Percentiles rank a stretch among this genome's conserved stretches.
Conservation (phyloP, 768 basidiomycete genomes). For the Lactarius hengduanensis region DNA sequence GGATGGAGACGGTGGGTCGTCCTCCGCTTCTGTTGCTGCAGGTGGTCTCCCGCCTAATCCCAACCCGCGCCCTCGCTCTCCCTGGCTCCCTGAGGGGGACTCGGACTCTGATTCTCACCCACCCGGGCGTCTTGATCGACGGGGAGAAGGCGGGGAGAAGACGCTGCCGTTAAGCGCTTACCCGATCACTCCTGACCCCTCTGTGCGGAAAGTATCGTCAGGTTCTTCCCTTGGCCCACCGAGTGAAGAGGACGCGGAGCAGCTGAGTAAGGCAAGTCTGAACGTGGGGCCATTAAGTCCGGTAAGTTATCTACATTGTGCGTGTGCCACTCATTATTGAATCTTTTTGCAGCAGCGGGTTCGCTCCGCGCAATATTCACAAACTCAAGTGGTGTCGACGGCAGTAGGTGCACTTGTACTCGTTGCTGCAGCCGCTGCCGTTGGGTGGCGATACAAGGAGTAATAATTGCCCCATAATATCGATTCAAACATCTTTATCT, state of each 20-base stretch:
- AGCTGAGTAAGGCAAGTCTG: slow-evolving; percentile 13
- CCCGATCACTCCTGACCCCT: slow-evolving; percentile 29
- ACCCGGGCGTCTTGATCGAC: slow-evolving; percentile 22
- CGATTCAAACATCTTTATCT: slow-evolving; percentile 17
- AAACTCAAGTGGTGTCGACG: slow-evolving; percentile 25
- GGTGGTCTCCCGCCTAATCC: slow-evolving; percentile 25
- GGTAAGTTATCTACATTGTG: slow-evolving; percentile 2
- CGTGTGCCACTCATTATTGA: neutral
- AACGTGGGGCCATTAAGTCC: slow-evolving; percentile 13
- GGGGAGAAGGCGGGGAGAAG: slow-evolving; percentile 22
- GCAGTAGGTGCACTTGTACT: slow-evolving; percentile 29
- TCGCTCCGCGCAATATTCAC: slow-evolving; percentile 16
- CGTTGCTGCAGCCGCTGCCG: slow-evolving; percentile 29
- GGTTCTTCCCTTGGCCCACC: slow-evolving; percentile 23
- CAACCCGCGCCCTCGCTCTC: slow-evolving; percentile 26
- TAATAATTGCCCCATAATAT: slow-evolving; percentile 11
- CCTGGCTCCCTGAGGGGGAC: slow-evolving; percentile 28
- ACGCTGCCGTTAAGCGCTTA: slow-evolving; percentile 15
- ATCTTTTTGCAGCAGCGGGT: neutral
- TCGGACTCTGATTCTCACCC: slow-evolving; percentile 27
- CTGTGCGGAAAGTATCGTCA: slow-evolving; percentile 27
- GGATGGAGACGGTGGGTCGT: slow-evolving; percentile 28
- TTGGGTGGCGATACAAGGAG: slow-evolving; percentile 29
- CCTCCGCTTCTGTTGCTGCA: slow-evolving; percentile 29
- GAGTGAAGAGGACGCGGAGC: slow-evolving; percentile 26